Evolutionary conservation across 257 asterid species (phyloP), one percentile per base, ranked within the genome.

Genomic region (Penstemon davidsonii): DNA sequence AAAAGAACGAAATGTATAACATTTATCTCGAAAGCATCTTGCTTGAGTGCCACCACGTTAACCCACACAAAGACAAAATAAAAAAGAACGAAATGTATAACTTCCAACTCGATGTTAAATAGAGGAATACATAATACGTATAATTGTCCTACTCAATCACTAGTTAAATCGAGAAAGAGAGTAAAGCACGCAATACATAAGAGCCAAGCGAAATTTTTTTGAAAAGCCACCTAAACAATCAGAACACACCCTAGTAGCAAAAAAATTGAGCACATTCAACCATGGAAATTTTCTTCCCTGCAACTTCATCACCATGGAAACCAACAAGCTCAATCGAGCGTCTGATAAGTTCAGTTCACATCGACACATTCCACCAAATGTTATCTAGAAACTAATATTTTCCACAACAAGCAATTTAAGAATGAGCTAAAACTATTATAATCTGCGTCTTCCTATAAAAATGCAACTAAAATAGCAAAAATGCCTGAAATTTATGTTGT

Each of bases 391-490:
- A 25, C 11, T 57, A 8, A 60, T 12, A 60, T 6, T 55, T 45
- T 18, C 42, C 46, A 57, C 62, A 67, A 2, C 8, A 51, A 9
- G 33, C 15, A 6, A 39, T 51, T 58, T 2, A 50, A 25, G 33
- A 70, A 6, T 55, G 46, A 8, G 55, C 46, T 11, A 33, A 38
- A 61, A 18, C 49, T 40, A 40, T n/a, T 2, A 11, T 38, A 11
- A 77, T n/a, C 43, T 39, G 78, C 57, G 55, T 18, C 33, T 60
- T 39, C n/a, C 43, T 11, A 19, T 5, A 13, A 41, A 62, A 56
- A 55, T 8, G 49, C 53, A 25, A 25, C 33, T 25, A 25, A 25
- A 25, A 25, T 25, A 1, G 33, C 33, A 25, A 25, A 25, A 25
- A 25, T 25, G 2, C 33, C 33, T 25, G 33, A 25, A 25, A 25